Conservation (phyloP, 2,329 filamentous ascomycete species). For the Aaosphaeria pasadenensis region DNA sequence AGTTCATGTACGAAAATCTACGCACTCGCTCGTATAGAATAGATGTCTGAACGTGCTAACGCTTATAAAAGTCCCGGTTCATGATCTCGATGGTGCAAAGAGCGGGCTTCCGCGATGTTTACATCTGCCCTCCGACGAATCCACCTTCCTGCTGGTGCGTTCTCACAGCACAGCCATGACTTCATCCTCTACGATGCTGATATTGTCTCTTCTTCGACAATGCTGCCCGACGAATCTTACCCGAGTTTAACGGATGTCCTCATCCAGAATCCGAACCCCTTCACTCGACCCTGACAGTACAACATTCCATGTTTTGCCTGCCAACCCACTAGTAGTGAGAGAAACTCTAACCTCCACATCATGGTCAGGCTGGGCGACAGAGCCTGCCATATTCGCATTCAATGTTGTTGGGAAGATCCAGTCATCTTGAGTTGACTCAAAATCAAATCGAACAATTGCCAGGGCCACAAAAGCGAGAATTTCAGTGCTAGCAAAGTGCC, state of each 20-base stretch:
- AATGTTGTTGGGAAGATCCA: constrained; percentile 2
- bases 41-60: no score
- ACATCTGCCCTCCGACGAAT: no score
- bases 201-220: no score
- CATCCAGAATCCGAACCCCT: background rate
- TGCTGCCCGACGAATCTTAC: background rate
- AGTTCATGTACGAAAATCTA: no score
- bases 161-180: no score
- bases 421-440: constrained; percentile 7
- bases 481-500: constrained; percentile 31
- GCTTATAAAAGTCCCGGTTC: no score
- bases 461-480: constrained; percentile 21
- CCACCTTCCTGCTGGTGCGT: no score
- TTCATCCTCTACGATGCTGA: no score
- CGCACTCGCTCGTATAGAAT: no score
- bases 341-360: background rate
- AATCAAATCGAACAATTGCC: constrained; percentile 23
- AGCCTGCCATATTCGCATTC: background rate
- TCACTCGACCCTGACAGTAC: background rate
- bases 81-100: no score
- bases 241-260: background rate
- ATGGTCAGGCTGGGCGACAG: background rate
- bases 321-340: background rate
- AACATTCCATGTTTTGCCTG: background rate
- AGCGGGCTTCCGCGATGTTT: no score